Evolutionary conservation across 805 yeast genomes (phyloP), one percentile per base, ranked within the genome.

Genomic region (Hermanozyma aechmeae): DNA sequence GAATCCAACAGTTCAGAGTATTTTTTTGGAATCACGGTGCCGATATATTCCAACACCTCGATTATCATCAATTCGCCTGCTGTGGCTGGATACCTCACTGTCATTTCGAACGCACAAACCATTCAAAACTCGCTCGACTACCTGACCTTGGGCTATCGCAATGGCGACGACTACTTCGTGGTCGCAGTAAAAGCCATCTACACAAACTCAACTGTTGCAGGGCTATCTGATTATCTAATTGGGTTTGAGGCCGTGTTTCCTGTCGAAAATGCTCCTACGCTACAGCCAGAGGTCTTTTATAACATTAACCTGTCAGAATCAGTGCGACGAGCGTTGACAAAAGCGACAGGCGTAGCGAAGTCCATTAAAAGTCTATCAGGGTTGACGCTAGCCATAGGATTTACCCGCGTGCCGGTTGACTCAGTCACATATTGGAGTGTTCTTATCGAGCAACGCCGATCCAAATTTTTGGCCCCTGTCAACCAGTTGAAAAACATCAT

Each of bases 11-110:
- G 49, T 22, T 40, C 60, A 1, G 34, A 62, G 2, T 78, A 68
- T 42, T 68, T 74, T 39, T 59, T 83, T 67, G 83, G 95, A 1
- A 58, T 86, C 54, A 80, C 95, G 0, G 41, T 84, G 4, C 92
- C 95, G 0, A 68, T 86, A 3, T 77, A 66, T 42, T 71, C 84
- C 12, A 79, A 80, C 40, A 65, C 77, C n/a, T 78, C 93, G 2
- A 77, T 82, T 14, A 54, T 77, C 24, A 18, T 54, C 5, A 55
- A 65, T n/a, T 58, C 65, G 11, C 75, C 79, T 4, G 64, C 69
- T 14, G 58, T 82, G 5, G 68, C 76, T 2, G 95, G 95, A 0
- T 86, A 74, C 50, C 42, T 85, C 23, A 70, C 92, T 0, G 71
- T 82, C 7, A 30, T 63, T 7, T 54, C 61, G n/a, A 49, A 38